Conservation (phyloP, 768 basidiomycete genomes). For the Cystofilobasidium capitatum region DNA sequence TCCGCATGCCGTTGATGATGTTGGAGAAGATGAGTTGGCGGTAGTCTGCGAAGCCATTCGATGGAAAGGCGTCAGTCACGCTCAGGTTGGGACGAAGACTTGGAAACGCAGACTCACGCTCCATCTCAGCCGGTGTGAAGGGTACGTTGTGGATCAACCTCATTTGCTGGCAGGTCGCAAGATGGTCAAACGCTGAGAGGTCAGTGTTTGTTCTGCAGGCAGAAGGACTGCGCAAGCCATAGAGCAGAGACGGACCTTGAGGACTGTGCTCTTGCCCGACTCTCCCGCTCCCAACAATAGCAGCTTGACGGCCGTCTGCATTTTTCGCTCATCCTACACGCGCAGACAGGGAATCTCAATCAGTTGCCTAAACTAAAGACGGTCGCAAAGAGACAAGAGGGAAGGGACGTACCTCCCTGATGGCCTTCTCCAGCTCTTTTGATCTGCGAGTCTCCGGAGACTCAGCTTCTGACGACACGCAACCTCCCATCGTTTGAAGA, state of each 20-base stretch:
- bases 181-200: background rate
- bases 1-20: slow-evolving; percentile 71
- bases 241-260: slow-evolving; percentile 51
- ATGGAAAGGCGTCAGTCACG: background rate
- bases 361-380: too few species aligned
- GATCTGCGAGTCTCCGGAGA: slow-evolving; percentile 50
- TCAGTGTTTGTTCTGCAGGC: slow-evolving; percentile 8
- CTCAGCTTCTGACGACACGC: slow-evolving; percentile 59
- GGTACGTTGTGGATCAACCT: slow-evolving; percentile 81
- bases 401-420: slow-evolving; percentile 36
- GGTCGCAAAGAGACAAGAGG: background rate
- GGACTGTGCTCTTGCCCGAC: slow-evolving; percentile 82
- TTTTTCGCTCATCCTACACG: slow-evolving; percentile 58
- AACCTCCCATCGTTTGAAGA: slow-evolving; percentile 87
- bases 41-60: slow-evolving; percentile 24
- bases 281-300: slow-evolving; percentile 86
- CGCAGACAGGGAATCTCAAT: slow-evolving; percentile 15
- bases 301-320: slow-evolving; percentile 56
- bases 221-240: background rate
- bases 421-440: slow-evolving; percentile 64
- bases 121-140: slow-evolving; percentile 71
- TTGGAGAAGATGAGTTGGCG: slow-evolving; percentile 91
- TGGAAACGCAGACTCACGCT: slow-evolving; percentile 37
- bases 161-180: slow-evolving; percentile 63
- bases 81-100: background rate